Conservation (phyloP, 1,139 yeast genomes). For the Komagataea norvegica region DNA sequence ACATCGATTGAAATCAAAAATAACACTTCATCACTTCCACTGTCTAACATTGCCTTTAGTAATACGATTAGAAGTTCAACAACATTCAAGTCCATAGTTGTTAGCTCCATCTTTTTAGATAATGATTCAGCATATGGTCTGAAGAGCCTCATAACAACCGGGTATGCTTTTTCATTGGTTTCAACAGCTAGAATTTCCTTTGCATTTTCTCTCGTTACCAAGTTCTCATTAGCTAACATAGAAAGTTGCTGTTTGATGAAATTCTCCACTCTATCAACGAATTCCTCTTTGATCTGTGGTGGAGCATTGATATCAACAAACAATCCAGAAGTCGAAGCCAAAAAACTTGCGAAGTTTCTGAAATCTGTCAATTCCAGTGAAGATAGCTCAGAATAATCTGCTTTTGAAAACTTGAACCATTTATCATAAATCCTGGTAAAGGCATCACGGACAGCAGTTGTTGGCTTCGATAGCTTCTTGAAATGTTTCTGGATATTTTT, state of each 20-base stretch:
- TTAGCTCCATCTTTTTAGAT: conserved; percentile 17
- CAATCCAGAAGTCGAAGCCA: conserved; percentile 57
- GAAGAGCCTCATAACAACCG: conserved; percentile 32
- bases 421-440: conserved; percentile 58
- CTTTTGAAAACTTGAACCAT: conserved; percentile 38
- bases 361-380: conserved; percentile 36
- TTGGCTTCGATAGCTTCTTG: conserved; percentile 52
- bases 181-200: conserved; percentile 44
- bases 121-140: conserved; percentile 25
- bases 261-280: conserved; percentile 44
- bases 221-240: conserved; percentile 46
- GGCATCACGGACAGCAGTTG: conserved; percentile 53
- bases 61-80: conserved; percentile 39
- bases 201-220: conserved; percentile 47
- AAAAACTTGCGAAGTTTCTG: conserved; percentile 57
- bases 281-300: conserved; percentile 29
- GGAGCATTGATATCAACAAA: conserved; percentile 38
- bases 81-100: conserved; percentile 30
- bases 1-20: conserved; percentile 38
- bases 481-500: conserved; percentile 56
- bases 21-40: conserved; percentile 36
- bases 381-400: conserved; percentile 25
- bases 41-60: conserved; percentile 36
- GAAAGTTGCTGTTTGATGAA: conserved; percentile 41
- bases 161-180: conserved; percentile 39